These are phyloP conservation scores for Globisporangium lucens DNA, from an alignment of 352 stramenopile species.

Conservation along the genomic window DNA sequence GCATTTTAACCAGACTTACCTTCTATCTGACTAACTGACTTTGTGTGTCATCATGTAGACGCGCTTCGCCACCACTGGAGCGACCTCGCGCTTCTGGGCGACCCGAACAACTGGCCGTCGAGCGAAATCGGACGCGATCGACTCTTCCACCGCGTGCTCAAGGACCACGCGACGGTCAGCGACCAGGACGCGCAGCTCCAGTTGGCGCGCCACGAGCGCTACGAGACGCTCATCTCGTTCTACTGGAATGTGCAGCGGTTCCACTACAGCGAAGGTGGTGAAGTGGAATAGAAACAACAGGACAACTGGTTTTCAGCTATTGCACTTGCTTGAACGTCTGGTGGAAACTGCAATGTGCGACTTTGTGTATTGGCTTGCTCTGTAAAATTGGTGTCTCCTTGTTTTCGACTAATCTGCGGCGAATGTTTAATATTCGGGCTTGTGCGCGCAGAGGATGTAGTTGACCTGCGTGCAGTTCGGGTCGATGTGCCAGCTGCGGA, in stretches of 20 bases:
- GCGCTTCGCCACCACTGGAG: conserved; percentile 58
- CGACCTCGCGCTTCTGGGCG: conserved; percentile 46
- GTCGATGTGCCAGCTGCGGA: conserved; percentile 70
- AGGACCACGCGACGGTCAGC: conserved; percentile 47
- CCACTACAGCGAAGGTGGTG: conserved; percentile 16
- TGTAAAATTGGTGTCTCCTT: not conserved
- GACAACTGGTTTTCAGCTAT: not conserved
- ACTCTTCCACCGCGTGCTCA: conserved; percentile 72
- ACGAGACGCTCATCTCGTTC: conserved; percentile 40
- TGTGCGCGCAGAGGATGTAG: conserved; percentile 81
- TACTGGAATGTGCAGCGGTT: conserved; percentile 40
- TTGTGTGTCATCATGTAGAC: conserved; percentile 26
- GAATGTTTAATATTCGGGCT: conserved; percentile 30
- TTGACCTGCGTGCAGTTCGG: conserved; percentile 75
- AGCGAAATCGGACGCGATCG: conserved; percentile 38
- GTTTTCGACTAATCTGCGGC: not conserved
- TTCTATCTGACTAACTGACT: not conserved
- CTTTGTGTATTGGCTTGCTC: not conserved
- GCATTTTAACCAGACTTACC: not conserved
- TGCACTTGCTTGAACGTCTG: not conserved
- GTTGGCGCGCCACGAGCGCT: conserved; percentile 46
- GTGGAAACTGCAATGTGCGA: not conserved
- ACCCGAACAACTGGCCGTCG: conserved; percentile 53
- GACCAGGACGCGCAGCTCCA: conserved; percentile 41
- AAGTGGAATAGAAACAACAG: conserved; percentile 1